Evolutionary conservation across 2,329 filamentous ascomycete species (phyloP), one percentile per base, ranked within the genome.

Genomic region (Fusarium stilboides): DNA sequence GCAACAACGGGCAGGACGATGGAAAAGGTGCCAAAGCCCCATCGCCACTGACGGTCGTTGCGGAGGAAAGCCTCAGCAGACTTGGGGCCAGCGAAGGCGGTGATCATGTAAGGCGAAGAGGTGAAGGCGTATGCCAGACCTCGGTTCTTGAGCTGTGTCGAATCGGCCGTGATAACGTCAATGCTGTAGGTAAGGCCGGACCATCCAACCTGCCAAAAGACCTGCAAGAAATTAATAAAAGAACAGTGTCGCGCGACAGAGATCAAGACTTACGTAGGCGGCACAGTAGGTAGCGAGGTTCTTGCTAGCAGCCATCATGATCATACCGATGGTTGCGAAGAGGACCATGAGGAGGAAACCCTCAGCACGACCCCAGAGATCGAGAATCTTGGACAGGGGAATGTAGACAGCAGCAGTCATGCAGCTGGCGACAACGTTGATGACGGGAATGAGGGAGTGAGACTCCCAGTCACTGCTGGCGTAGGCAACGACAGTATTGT

Each of bases 101-200:
- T 84, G 52, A 82, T 88, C 75, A 85, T 79, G 68, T 81, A 83
- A 0, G 82, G 80, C 6, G 80, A 78, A 2, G 78, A 79, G 8
- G 81, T 81, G 37, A 83, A 78, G 20, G 77, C 79, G 20, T 76
- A 82, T 2, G 78, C 80, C 3, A 83, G 61, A 14, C 76, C 80
- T 72, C 80, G 77, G 53, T 81, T 82, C 62, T 74, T 75, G n/a
- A 82, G 71, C 22, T 71, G 70, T 13, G 78, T 89, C 6, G 87
- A 88, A 75, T 92, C 91, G 49, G 90, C 88, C 54, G 89, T 88
- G 74, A 92, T 87, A 39, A 92, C 87, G 64, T 87, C 85, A 31
- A 91, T 81, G 24, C 85, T 83, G 73, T 90, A 91, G 57, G 84
- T 85, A 45, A 91, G 80, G n/a, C 88, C 89, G 4, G 85, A 86